Conservation (phyloP, 768 basidiomycete genomes). For the Fomitopsis serialis region DNA sequence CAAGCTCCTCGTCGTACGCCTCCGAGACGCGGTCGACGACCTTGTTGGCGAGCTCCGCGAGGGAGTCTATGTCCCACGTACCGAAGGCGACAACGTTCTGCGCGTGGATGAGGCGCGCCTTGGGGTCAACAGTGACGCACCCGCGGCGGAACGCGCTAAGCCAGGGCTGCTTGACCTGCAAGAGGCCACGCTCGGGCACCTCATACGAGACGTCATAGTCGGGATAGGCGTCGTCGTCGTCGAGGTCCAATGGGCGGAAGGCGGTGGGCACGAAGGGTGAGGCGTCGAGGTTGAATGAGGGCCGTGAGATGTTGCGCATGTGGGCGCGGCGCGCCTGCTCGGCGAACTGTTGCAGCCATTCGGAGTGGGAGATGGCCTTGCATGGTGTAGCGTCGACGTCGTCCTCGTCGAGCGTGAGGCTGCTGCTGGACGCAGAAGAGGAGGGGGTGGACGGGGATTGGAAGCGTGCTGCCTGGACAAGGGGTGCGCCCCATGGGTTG, state of each 20-base stretch:
- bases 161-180: conserved; percentile 7
- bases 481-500: no score
- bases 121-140: not conserved
- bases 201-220: not conserved
- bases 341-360: not conserved
- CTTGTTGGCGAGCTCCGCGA: conserved; percentile 4
- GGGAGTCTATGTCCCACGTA: conserved; percentile 2
- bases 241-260: not conserved
- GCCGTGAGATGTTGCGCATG: not conserved
- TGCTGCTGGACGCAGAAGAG: not conserved
- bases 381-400: not conserved
- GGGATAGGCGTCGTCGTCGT: not conserved
- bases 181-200: not conserved
- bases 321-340: not conserved
- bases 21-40: conserved; percentile 8
- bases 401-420: not conserved
- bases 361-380: not conserved
- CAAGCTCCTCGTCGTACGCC: not conserved
- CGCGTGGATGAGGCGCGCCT: not conserved
- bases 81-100: conserved; percentile 8
- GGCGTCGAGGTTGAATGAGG: conserved; percentile 7
- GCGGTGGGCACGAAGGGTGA: conserved; percentile 9
- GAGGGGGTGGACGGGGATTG: not conserved
- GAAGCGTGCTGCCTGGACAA: no score
- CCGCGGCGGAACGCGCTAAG: conserved; percentile 6